phyloP scores from a whole-genome alignment of 2,329 filamentous ascomycete species.

The Lasiodiplodia theobromae region DNA sequence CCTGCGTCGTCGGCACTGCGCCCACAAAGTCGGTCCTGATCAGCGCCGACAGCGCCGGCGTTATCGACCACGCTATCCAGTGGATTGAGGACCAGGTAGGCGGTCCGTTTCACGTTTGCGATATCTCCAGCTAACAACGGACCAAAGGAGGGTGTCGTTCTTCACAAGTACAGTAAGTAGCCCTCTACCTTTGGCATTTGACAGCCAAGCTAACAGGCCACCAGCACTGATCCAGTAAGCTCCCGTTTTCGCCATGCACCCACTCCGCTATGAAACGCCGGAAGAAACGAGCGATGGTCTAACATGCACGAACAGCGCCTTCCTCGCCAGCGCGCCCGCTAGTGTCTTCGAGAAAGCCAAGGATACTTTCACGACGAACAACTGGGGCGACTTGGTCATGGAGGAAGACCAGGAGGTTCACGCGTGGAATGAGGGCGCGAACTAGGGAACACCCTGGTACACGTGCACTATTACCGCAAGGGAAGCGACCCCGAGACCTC shows the following conservation, averaged over 20 bases:
- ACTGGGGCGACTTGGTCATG: constrained; percentile 68
- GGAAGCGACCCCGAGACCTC: not conserved
- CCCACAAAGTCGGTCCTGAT: constrained; percentile 77
- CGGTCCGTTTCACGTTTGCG: not conserved
- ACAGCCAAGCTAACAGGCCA: constrained; percentile 33
- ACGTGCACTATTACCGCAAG: not conserved
- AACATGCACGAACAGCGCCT: constrained; percentile 64
- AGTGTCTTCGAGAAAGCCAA: constrained; percentile 73
- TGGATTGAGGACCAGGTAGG: constrained; percentile 70
- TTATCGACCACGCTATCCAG: constrained; percentile 75
- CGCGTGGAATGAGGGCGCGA: not conserved
- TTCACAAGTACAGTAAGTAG: constrained; percentile 77
- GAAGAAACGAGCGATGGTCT: not conserved
- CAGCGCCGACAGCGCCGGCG: constrained; percentile 72
- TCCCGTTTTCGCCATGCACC: not conserved
- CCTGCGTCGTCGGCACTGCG: constrained; percentile 65
- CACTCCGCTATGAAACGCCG: constrained; percentile 27
- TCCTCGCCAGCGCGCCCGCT: constrained; percentile 75
- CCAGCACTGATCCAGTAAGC: constrained; percentile 53
- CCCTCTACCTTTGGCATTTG: constrained; percentile 9
- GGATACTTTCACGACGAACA: constrained; percentile 57
- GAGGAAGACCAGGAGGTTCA: constrained; percentile 78
- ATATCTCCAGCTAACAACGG: constrained; percentile 3
- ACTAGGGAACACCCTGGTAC: not conserved
- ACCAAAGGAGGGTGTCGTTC: constrained; percentile 72